A percentile compares a stretch with the other conserved stretches of the same genome.
Evolutionary conservation across 228 moss, liverwort and hornwort species (phyloP).

Genomic region (Sphagnum fallax): DNA sequence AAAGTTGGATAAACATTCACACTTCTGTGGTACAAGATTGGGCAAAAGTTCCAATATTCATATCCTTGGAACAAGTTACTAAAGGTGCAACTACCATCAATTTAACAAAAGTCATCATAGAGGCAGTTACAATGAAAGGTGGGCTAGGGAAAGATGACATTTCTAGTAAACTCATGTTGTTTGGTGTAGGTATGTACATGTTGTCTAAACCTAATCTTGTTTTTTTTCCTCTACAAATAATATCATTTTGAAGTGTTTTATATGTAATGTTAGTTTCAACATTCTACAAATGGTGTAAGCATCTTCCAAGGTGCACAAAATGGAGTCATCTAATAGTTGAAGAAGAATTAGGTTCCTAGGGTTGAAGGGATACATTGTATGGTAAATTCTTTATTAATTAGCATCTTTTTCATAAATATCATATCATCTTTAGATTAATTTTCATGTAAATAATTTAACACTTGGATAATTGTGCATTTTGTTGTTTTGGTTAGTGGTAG

Average conservation of each 20-base stretch:
- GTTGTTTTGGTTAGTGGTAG: not conserved
- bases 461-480: not conserved
- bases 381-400: not conserved
- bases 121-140: not conserved
- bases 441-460: not conserved
- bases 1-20: not conserved
- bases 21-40: not conserved
- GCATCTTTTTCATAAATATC: not conserved
- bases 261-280: not conserved
- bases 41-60: not conserved
- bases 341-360: not conserved
- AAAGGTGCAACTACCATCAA: not conserved
- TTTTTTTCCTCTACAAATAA: not conserved
- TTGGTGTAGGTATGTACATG: not conserved
- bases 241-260: not conserved
- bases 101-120: constrained; percentile 1
- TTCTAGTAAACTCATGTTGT: not conserved
- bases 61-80: not conserved
- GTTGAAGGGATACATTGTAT: not conserved
- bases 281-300: not conserved
- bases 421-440: not conserved
- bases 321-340: not conserved
- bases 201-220: not conserved
- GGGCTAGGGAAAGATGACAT: not conserved
- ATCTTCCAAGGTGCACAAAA: not conserved